Evolutionary conservation across 768 basidiomycete genomes (phyloP), one percentile per base, ranked within the genome.

Genomic region (Amanita jacksonii): DNA sequence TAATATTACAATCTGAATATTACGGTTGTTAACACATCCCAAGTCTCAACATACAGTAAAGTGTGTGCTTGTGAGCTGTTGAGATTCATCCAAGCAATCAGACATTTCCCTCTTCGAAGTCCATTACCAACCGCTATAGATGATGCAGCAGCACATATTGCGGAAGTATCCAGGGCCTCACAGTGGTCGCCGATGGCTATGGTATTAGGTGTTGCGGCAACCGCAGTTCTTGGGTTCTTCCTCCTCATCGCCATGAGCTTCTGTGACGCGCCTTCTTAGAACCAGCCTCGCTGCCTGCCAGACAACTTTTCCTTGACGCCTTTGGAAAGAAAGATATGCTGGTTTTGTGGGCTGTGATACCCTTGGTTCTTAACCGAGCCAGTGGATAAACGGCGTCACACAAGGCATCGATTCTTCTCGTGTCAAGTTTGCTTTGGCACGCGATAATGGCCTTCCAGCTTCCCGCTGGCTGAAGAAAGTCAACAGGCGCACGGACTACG

Each of bases 401-500:
- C 78, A 80, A 52, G 75, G 70, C 13, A 77, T 80, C 9, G 78
- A 80, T 48, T 78, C 78, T 8, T 79, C 77, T 12, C 73, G 78
- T 5, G 77, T 80, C 33, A 65, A 79, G 27, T 80, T 78, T 38
- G 77, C 77, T 4, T 76, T 80, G 49, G 76, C 77, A 8, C 57
- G 67, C 8, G 67, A 67, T 35, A 54, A 64, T 38, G 67, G 62
- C 8, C 51, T 65, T 8, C 66, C 66, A 3, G 63, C 64, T 8
- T 65, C 66, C 1, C 53, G 54, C 19, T 63, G 55, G 57, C 63
- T 61, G 62, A 62, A 62, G 41, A 51, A 54, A 42, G 51, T 66
- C 39, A 64, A 67, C 43, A 49, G 27, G 1, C 39, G 41, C 13
- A 64, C 62, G 1, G 54, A 54, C 15, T 62, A 65, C 43, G 63